Percentiles rank a stretch among this genome's conserved stretches.
phyloP scores from a whole-genome alignment of 2,329 filamentous ascomycete genomes.

The Hansfordia pulvinata region DNA sequence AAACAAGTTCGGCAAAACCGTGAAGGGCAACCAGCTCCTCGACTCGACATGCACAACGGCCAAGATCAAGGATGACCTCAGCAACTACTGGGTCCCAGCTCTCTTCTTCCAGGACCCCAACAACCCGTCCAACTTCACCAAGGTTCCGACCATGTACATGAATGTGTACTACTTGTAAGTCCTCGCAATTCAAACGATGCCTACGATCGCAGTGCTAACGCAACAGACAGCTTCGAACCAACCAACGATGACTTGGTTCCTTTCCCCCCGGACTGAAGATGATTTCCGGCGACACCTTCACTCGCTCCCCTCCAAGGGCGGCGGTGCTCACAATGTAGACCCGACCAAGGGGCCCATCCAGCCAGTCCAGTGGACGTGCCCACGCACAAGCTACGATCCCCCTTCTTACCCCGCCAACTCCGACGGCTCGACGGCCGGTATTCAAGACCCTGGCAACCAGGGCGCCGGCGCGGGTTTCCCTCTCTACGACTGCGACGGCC shows the following conservation, averaged over 20 bases:
- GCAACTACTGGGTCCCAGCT: conserved; percentile 65
- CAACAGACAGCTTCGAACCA: conserved; percentile 35
- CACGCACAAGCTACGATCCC: conserved; percentile 30
- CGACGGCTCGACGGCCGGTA: conserved; percentile 39
- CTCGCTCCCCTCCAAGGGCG: conserved; percentile 39
- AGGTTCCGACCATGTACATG: conserved; percentile 58
- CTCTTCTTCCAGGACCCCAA: conserved; percentile 56
- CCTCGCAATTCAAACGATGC: no score
- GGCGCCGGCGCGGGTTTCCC: conserved; percentile 57
- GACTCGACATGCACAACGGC: conserved; percentile 58
- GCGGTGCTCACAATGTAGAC: conserved; percentile 35
- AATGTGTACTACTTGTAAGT: conserved; percentile 73
- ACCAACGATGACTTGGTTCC: conserved; percentile 52
- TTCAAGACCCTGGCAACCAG: conserved; percentile 37
- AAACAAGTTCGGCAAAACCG: conserved; percentile 49
- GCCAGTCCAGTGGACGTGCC: conserved; percentile 46
- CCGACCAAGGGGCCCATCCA: conserved; percentile 36
- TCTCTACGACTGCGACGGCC: conserved; percentile 51
- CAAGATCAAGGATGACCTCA: conserved; percentile 52
- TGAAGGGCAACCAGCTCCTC: conserved; percentile 44
- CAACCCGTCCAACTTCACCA: conserved; percentile 46
- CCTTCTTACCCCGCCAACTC: conserved; percentile 40
- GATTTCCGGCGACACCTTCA: conserved; percentile 48
- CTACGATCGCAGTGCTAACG: conserved; percentile 12
- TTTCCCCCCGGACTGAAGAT: conserved; percentile 63